Base-by-base conservation (phyloP, 2,329 filamentous ascomycete genomes). In the Arthrobotrys musiformis region DNA sequence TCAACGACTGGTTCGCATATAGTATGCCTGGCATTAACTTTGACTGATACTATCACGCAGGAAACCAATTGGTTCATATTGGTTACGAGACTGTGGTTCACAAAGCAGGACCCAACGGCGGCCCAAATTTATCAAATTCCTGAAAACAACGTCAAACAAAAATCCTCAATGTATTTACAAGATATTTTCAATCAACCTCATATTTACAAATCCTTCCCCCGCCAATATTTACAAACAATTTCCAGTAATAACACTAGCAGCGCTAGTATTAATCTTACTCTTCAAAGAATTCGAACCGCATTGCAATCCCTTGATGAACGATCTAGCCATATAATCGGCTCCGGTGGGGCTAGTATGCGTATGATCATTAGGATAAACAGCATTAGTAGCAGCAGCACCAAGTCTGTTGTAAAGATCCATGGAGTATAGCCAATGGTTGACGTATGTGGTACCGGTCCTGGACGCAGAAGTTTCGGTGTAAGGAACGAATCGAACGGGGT, bases 291-390 rank as follows among this genome's bases (percentile, higher is more conserved):
- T 85, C 6, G 84, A 84, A 1, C 83, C 85, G 79, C 87, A 89
- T 74, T 85, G 83, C 15, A 89, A 81, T 0, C 85, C 88, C 83
- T 89, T 88, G 30, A 89, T 85, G 80, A 90, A 90, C 4, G 88
- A 86, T 79, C 86, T 83, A 0, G 87, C 85, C 15, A 89, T 86
- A 5, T 86, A 81, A 79, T 86, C 83, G 0, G 89, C 88, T 0
- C 88, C 89, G 2, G 81, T 83, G 0, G 87, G 84, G 80, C 85
- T 88, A 2, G 89, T 90, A 81, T 90, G 89, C 2, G 88, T 90
- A 81, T 90, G 88, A 80, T 90, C 88, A 30, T 83, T 83, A 0
- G 88, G 87, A 79, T 86, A 90, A 70, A 86, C 85, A 69, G 81
- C 89, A 85, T 4, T 88, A 86, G 17, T 82, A 83, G 2, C 82